Base-by-base conservation (phyloP, 108 stramenopile species). In the Asterionellopsis glacialis region DNA sequence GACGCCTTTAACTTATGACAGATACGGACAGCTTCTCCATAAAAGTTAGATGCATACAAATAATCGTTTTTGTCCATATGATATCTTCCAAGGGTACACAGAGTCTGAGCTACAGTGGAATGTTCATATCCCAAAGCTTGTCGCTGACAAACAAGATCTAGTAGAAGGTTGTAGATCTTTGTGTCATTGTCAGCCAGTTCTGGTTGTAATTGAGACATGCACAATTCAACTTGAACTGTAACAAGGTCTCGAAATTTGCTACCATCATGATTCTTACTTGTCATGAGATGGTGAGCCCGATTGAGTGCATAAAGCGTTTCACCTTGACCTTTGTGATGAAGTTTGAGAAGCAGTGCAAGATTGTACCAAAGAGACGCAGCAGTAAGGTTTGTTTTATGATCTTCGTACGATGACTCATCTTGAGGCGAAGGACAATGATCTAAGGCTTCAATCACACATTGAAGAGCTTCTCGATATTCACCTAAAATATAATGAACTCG, bases 391-490 rank as follows among this genome's bases (percentile, higher is more conserved):
- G n/a, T 22, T 27, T 1, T 11, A 27, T 54, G 6, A 33, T 33
- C 33, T 5, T 33, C 33, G 33, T 33, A 33, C 33, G 33, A 5
- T 33, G 33, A 33, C 2, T 33, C 33, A 33, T 33, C 33, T 33
- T 33, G 33, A 33, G 7, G 5, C 2, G 33, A 5, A 33, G 33
- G 33, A 7, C 33, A 33, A 9, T 48, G 2, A 9, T 48, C 19
- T 11, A 82, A 55, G 0, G 82, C 70, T 55, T 82, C 63, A 38
- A 73, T 43, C 59, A 80, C 83, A 6, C 63, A 50, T 3, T 22
- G 23, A 4, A 87, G 68, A n/a, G 86, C 80, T 28, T 76, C 55
- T 24, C 66, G 48, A 59, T 79, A 76, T 15, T 87, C 66, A 24
- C 68, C 72, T 45, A 52, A 64, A 33, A 82, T 63, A 48, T 74